A percentile compares a stretch with the other conserved stretches of the same genome.
Evolutionary conservation across 805 yeast species (phyloP).

Genomic region (Saccharomyces cerevisiae): DNA sequence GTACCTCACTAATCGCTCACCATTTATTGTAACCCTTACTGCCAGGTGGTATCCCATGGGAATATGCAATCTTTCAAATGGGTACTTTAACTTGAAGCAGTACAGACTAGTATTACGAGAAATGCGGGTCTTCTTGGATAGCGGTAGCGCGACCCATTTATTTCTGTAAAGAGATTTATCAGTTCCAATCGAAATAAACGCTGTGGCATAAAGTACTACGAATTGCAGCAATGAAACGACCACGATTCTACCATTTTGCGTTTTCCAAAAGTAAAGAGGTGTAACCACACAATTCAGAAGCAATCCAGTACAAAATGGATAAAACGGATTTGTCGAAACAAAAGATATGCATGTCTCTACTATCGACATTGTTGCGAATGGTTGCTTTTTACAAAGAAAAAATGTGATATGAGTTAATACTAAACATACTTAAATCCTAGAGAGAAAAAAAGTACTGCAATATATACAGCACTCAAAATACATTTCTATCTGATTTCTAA

Average conservation of each 20-base stretch:
- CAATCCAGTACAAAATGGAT: background rate
- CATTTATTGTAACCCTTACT: conserved; percentile 37
- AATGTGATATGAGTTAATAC: background rate
- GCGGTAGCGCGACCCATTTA: conserved; percentile 57
- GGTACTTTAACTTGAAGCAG: conserved; percentile 56
- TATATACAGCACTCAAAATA: background rate
- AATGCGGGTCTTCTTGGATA: conserved; percentile 64
- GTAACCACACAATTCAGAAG: background rate
- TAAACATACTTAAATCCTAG: background rate
- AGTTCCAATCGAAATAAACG: conserved; percentile 31
- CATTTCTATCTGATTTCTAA: background rate
- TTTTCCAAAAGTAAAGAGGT: background rate
- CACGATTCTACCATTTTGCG: conserved; percentile 14
- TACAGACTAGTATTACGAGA: conserved; percentile 65
- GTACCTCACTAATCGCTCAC: conserved; percentile 41
- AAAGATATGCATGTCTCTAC: background rate
- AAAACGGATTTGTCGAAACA: background rate
- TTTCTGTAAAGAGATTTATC: conserved; percentile 41
- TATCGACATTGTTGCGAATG: background rate
- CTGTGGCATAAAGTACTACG: conserved; percentile 33
- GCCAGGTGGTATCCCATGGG: conserved; percentile 75
- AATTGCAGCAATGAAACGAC: conserved; percentile 33
- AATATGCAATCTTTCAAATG: conserved; percentile 51
- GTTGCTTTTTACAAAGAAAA: background rate
- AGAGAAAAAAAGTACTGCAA: background rate